Percentiles rank a stretch among this genome's conserved stretches.
Evolutionary conservation across 2,329 filamentous ascomycete genomes (phyloP).

Genomic region (Coleophoma crateriformis): DNA sequence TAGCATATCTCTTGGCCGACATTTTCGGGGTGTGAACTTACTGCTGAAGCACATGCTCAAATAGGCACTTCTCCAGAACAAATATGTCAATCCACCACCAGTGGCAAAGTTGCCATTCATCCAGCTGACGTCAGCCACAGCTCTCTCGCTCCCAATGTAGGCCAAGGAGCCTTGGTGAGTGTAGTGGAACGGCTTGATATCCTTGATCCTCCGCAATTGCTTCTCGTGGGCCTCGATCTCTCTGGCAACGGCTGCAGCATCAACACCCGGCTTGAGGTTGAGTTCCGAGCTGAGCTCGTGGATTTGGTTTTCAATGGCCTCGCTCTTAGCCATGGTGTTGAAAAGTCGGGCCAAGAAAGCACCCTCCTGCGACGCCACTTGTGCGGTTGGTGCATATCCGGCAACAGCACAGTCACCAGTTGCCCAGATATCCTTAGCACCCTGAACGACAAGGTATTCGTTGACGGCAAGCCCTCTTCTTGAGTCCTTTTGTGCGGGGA

Average conservation of each 20-base stretch:
- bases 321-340: conserved; percentile 98
- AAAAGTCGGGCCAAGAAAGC: conserved; percentile 91
- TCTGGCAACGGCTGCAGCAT: conserved; percentile 57
- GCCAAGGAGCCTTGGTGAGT: conserved; percentile 94
- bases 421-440: conserved; percentile 95
- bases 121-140: conserved; percentile 96
- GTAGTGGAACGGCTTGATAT: conserved; percentile 97
- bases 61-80: conserved; percentile 98
- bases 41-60: conserved; percentile 99
- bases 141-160: conserved; percentile 97
- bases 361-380: conserved; percentile 94
- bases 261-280: conserved; percentile 54
- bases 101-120: conserved; percentile 93
- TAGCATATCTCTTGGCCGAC: neutral
- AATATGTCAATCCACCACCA: conserved; percentile 89
- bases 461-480: conserved; percentile 93
- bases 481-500: conserved; percentile 92
- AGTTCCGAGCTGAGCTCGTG: conserved; percentile 58
- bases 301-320: conserved; percentile 73
- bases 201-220: conserved; percentile 82
- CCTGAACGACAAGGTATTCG: conserved; percentile 97
- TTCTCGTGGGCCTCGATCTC: conserved; percentile 86
- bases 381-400: conserved; percentile 94
- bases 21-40: conserved; percentile 46
- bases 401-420: conserved; percentile 96